A percentile compares a stretch with the other conserved stretches of the same genome.
Conservation (phyloP, 192 early-diverging fungal genomes). For the Podila epicladia region DNA sequence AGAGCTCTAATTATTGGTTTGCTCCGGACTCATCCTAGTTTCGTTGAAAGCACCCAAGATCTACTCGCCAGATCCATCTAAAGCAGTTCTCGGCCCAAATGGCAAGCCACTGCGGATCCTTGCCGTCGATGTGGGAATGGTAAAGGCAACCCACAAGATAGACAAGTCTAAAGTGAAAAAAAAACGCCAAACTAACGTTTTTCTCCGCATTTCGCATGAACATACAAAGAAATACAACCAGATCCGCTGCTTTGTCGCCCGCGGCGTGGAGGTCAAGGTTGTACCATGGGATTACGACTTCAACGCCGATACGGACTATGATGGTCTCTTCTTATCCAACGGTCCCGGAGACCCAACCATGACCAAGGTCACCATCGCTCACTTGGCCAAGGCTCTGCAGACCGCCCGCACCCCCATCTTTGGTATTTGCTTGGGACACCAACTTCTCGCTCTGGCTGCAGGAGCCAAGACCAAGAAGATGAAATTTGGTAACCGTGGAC, state of each 20-base stretch:
- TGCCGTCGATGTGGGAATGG: conserved; percentile 97
- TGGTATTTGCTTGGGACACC: conserved; percentile 99
- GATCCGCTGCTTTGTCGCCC: conserved; percentile 96
- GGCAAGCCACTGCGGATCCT: conserved; percentile 86
- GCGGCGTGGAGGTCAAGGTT: conserved; percentile 92
- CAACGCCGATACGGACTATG: conserved; percentile 75
- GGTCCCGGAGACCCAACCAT: conserved; percentile 97
- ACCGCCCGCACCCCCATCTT: conserved; percentile 90
- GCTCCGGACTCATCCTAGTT: conserved; percentile 31
- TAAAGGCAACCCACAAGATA: conserved; percentile 5
- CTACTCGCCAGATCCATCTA: conserved; percentile 75
- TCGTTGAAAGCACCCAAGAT: conserved; percentile 83
- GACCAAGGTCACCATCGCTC: conserved; percentile 80
- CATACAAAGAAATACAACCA: conserved; percentile 87
- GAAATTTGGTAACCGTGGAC: conserved; percentile 99
- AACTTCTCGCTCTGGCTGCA: conserved; percentile 92
- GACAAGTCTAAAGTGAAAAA: no score
- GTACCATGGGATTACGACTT: conserved; percentile 99
- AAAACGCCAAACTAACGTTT: no score
- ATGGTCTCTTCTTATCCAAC: conserved; percentile 95
- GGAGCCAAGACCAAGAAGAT: conserved; percentile 95
- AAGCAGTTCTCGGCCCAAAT: conserved; percentile 59
- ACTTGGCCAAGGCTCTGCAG: conserved; percentile 73
- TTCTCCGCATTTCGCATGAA: no score
- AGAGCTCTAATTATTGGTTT: no score